A percentile compares a stretch with the other conserved stretches of the same genome.
phyloP scores from a whole-genome alignment of 2,329 filamentous ascomycete genomes.

The Xylaria multiplex region DNA sequence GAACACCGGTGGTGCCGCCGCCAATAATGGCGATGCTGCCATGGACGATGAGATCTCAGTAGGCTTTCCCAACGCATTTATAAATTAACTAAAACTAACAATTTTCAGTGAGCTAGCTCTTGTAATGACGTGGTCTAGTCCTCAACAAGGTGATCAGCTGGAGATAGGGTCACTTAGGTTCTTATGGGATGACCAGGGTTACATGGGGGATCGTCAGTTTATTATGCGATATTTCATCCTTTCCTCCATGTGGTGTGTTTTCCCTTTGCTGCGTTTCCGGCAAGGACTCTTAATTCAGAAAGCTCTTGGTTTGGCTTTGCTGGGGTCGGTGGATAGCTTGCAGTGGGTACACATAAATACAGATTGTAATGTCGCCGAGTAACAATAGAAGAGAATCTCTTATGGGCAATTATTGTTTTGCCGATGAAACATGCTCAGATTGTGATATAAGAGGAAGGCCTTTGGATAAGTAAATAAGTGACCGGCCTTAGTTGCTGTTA shows the following conservation, averaged over 20 bases:
- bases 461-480: background rate
- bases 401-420: background rate
- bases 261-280: constrained; percentile 1
- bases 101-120: constrained; percentile 27
- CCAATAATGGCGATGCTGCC: constrained; percentile 60
- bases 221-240: constrained; percentile 14
- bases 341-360: constrained; percentile 21
- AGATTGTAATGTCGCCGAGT: constrained; percentile 31
- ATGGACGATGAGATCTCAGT: constrained; percentile 72
- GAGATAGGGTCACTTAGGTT: background rate
- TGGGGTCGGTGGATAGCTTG: constrained; percentile 19
- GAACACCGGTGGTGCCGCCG: constrained; percentile 55
- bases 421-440: background rate
- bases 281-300: constrained; percentile 1
- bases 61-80: constrained; percentile 18
- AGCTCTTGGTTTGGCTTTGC: constrained; percentile 4
- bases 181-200: background rate
- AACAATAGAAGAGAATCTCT: constrained; percentile 17
- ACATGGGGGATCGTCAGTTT: constrained; percentile 11
- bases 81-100: constrained; percentile 15
- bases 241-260: constrained; percentile 2
- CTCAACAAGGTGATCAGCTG: constrained; percentile 1
- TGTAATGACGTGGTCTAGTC: background rate
- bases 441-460: background rate
- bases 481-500: background rate